These are phyloP conservation scores for Acanthamoeba sp. DNA, from an alignment of 208 protist species.

Conservation along the genomic window DNA sequence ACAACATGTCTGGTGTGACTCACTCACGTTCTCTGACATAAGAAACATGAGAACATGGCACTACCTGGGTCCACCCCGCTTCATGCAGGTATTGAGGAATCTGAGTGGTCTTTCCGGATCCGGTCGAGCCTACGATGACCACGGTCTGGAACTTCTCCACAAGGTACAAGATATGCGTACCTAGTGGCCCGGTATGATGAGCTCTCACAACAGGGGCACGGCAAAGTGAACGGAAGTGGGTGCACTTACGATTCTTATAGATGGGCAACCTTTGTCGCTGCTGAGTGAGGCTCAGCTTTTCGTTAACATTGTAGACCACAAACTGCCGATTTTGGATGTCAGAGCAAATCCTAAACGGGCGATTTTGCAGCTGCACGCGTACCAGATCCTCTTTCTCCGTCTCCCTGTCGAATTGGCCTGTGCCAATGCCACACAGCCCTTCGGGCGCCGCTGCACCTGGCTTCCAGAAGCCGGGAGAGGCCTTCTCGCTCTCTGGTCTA, in stretches of 20 bases:
- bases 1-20: not conserved
- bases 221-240: not conserved
- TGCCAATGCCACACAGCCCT: constrained; percentile 47
- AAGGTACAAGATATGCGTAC: constrained; percentile 83
- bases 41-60: too few species aligned
- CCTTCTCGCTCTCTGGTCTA: not conserved
- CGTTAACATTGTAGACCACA: constrained; percentile 69
- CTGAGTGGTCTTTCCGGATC: constrained; percentile 94
- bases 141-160: constrained; percentile 84
- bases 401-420: constrained; percentile 36
- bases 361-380: not conserved
- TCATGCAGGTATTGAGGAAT: constrained; percentile 94
- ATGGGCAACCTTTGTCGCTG: constrained; percentile 73
- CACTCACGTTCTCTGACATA: too few species aligned
- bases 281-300: constrained; percentile 69
- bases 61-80: constrained; percentile 84
- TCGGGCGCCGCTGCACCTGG: constrained; percentile 19
- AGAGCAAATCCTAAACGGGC: not conserved
- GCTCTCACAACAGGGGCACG: not conserved
- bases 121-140: constrained; percentile 91
- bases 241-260: constrained; percentile 63
- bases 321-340: not conserved
- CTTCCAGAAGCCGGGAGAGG: constrained; percentile 51
- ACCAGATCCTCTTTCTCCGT: constrained; percentile 64
- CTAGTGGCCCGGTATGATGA: not conserved